phyloP scores from a whole-genome alignment of 495 filamentous ascomycete genomes.

The Daldinia bambusicola region DNA sequence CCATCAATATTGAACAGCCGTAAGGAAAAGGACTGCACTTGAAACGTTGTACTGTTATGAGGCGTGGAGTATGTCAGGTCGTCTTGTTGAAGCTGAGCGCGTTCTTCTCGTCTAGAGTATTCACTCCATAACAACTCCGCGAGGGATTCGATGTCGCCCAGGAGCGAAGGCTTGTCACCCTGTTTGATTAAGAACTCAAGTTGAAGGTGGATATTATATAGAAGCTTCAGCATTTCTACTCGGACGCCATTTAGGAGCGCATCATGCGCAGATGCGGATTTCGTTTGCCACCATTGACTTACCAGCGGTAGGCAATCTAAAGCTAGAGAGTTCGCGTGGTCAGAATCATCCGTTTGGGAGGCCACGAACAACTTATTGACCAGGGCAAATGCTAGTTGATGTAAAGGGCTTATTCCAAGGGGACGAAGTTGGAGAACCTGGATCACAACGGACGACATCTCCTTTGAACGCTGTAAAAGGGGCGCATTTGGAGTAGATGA shows the following conservation, averaged over 20 bases:
- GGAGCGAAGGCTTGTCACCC: conserved; percentile 45
- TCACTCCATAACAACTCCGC: conserved; percentile 73
- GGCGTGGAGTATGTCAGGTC: conserved; percentile 69
- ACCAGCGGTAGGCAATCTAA: conserved; percentile 75
- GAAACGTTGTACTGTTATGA: conserved; percentile 49
- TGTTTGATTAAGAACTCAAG: conserved; percentile 55
- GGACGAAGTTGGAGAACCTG: conserved; percentile 70
- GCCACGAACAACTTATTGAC: conserved; percentile 76
- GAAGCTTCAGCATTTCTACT: conserved; percentile 71
- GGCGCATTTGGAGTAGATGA: conserved; percentile 76
- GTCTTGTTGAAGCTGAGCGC: conserved; percentile 78
- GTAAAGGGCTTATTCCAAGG: conserved; percentile 66
- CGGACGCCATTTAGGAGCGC: conserved; percentile 70
- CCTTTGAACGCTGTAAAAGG: conserved; percentile 65
- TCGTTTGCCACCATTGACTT: conserved; percentile 74
- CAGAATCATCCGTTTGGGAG: conserved; percentile 72
- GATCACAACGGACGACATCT: conserved; percentile 67
- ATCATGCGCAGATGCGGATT: conserved; percentile 72
- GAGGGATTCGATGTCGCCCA: conserved; percentile 61
- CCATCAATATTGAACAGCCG: conserved; percentile 56
- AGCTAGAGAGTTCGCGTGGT: conserved; percentile 67
- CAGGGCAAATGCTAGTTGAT: conserved; percentile 75
- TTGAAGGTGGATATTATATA: conserved; percentile 72
- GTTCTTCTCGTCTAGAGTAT: conserved; percentile 75
- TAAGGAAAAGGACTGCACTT: conserved; percentile 58